Conservation (phyloP, 495 filamentous ascomycete genomes). For the Penicillium herquei region DNA sequence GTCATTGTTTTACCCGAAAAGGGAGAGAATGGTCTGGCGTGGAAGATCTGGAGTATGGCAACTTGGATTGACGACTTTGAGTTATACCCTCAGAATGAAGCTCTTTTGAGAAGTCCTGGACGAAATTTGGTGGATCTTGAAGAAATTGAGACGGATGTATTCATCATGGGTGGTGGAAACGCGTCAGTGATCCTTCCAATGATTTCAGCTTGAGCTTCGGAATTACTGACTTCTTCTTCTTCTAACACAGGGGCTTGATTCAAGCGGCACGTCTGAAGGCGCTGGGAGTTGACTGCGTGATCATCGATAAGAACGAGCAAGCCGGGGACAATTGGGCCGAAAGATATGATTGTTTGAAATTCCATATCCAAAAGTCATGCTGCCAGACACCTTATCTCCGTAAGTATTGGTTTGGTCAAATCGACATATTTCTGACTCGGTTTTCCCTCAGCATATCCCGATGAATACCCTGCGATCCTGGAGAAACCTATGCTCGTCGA, state of each 20-base stretch:
- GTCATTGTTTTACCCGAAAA: not conserved
- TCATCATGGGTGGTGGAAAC: not conserved
- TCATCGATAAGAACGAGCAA: not conserved
- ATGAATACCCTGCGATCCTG: not conserved
- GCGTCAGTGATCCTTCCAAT: not conserved
- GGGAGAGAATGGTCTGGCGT: not conserved
- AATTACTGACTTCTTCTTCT: not conserved
- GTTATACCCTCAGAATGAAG: not conserved
- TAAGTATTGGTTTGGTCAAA: not conserved
- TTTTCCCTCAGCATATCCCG: not conserved
- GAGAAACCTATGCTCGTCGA: not conserved
- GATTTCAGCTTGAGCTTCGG: not conserved
- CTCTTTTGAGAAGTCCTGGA: not conserved
- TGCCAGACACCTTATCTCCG: not conserved
- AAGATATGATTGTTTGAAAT: not conserved
- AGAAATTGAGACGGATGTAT: not conserved
- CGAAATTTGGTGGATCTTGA: not conserved
- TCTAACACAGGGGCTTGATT: not conserved
- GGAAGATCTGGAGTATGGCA: not conserved
- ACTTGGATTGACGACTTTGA: not conserved
- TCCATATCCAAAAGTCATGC: not conserved
- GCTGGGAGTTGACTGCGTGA: not conserved
- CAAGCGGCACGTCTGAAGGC: not conserved
- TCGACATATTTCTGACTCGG: too few species aligned
- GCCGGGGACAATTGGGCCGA: not conserved